Conservation (phyloP, 2,329 filamentous ascomycete species). For the Aureobasidium sp. region DNA sequence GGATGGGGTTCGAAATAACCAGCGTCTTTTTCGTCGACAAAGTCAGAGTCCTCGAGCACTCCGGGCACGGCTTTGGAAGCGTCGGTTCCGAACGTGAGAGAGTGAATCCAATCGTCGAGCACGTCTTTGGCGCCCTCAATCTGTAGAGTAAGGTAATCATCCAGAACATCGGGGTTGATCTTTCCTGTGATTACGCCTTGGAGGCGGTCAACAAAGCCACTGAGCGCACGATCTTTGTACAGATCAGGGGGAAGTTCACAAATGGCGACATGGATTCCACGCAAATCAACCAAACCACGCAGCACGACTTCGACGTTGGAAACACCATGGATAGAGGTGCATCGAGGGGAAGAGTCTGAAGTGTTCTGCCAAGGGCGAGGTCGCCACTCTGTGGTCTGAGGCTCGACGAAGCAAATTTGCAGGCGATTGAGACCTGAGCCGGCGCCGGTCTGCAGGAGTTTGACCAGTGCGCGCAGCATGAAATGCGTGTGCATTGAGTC, state of each 20-base stretch:
- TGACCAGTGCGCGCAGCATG: conserved; percentile 25
- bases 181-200: conserved; percentile 20
- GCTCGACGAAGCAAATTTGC: conserved; percentile 22
- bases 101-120: conserved; percentile 17
- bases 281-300: conserved; percentile 23
- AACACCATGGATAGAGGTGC: conserved; percentile 22
- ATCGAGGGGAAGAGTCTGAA: conserved; percentile 18
- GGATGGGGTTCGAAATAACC: neutral
- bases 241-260: conserved; percentile 23
- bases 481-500: conserved; percentile 26
- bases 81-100: neutral
- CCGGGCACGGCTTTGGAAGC: neutral
- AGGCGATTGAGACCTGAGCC: conserved; percentile 20
- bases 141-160: conserved; percentile 15
- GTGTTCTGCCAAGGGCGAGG: neutral
- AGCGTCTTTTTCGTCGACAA: neutral
- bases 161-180: neutral
- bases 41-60: neutral
- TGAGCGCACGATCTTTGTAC: conserved; percentile 17
- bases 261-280: conserved; percentile 22
- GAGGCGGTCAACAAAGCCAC: conserved; percentile 21
- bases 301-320: conserved; percentile 26
- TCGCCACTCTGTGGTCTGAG: neutral
- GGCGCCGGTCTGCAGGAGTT: conserved; percentile 23
- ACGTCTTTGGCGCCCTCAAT: conserved; percentile 19